A percentile compares a stretch with the other conserved stretches of the same genome.
phyloP scores from a whole-genome alignment of 1,139 yeast genomes.

The Kurtzmaniella quercitrusa region DNA sequence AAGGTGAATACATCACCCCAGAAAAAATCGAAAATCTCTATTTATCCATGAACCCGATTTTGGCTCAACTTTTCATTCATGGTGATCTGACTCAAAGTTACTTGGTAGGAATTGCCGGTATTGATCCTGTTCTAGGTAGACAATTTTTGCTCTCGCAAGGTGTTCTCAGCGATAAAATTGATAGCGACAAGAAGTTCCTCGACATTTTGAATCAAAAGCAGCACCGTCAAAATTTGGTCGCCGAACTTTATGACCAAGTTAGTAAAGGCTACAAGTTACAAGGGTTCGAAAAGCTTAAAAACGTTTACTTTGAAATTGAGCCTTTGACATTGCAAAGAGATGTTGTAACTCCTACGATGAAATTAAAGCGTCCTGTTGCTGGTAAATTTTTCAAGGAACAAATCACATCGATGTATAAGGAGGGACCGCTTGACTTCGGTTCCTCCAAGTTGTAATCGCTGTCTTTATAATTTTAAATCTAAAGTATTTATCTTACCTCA shows the following conservation, averaged over 20 bases:
- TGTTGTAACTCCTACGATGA: constrained; percentile 71
- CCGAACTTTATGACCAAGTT: constrained; percentile 23
- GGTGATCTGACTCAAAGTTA: constrained; percentile 63
- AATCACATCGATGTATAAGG: constrained; percentile 55
- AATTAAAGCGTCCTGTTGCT: constrained; percentile 63
- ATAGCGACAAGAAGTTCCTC: constrained; percentile 21
- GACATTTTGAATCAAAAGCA: constrained; percentile 24
- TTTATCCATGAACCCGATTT: constrained; percentile 27
- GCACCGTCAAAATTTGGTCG: constrained; percentile 25
- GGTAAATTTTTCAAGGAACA: constrained; percentile 44
- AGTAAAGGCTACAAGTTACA: constrained; percentile 18
- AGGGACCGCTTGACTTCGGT: constrained; percentile 37
- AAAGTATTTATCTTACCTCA: too few relatives aligned
- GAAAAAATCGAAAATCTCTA: constrained; percentile 40
- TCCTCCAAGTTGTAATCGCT: constrained; percentile 16
- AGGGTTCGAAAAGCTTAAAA: constrained; percentile 65
- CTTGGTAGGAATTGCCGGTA: constrained; percentile 63
- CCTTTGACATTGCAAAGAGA: constrained; percentile 64
- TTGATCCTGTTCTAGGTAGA: constrained; percentile 28
- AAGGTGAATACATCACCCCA: constrained; percentile 44
- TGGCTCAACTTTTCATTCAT: constrained; percentile 38
- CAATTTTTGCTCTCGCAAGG: constrained; percentile 14
- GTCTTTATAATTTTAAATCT: background rate
- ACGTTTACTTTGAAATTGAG: constrained; percentile 55
- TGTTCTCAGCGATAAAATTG: constrained; percentile 13